Percentiles rank a stretch among this genome's conserved stretches.
phyloP scores from a whole-genome alignment of 345 rosid species.

The Aquilaria malaccensis region DNA sequence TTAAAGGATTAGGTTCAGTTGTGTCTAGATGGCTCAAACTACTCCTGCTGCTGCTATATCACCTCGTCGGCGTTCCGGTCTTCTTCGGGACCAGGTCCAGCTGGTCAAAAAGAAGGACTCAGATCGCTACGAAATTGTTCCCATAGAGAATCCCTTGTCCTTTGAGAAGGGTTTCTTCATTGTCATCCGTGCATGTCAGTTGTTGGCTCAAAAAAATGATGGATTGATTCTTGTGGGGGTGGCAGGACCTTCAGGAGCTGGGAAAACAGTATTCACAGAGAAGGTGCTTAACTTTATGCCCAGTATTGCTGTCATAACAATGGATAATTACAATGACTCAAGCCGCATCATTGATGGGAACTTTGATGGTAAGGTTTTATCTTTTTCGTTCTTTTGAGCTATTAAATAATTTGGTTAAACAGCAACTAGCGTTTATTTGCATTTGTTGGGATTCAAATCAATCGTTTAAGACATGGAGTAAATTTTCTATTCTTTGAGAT shows the following conservation, averaged over 20 bases:
- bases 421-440: background rate
- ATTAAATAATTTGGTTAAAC: background rate
- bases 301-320: slow-evolving; percentile 79
- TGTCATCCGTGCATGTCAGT: slow-evolving; percentile 89
- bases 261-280: slow-evolving; percentile 93
- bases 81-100: slow-evolving; percentile 84
- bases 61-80: slow-evolving; percentile 77
- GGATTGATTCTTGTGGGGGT: slow-evolving; percentile 87
- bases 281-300: slow-evolving; percentile 90
- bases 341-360: slow-evolving; percentile 90
- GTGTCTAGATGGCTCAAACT: slow-evolving; percentile 51
- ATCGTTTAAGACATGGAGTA: too few species aligned
- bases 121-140: slow-evolving; percentile 74
- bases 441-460: too few species aligned
- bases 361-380: slow-evolving; percentile 71
- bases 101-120: slow-evolving; percentile 64
- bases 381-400: slow-evolving; percentile 5
- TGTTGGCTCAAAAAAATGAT: slow-evolving; percentile 83
- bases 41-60: slow-evolving; percentile 45
- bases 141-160: slow-evolving; percentile 67
- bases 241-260: slow-evolving; percentile 99
- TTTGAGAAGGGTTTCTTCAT: slow-evolving; percentile 92
- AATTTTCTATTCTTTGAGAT: too few species aligned
- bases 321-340: slow-evolving; percentile 94
- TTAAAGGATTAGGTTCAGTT: background rate